Base-by-base conservation (phyloP, 352 stramenopile genomes). In the Nothophytophthora sp. region DNA sequence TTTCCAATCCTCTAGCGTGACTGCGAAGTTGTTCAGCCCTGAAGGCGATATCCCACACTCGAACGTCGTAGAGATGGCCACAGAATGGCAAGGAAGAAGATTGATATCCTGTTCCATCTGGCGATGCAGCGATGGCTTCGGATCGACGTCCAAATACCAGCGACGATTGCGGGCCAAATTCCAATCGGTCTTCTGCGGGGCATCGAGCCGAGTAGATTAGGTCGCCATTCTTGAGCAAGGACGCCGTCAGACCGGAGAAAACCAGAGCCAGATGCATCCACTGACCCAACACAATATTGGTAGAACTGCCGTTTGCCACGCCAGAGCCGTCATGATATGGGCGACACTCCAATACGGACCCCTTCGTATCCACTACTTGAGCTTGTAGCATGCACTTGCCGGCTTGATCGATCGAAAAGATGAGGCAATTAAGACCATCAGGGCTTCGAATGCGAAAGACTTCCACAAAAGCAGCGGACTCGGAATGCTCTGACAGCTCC, bases 251-350 rank as follows among this genome's bases (percentile, higher is more conserved):
- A 1, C 71, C 72, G 32, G 61, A 66, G 28, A 77, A 63, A 0
- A 90, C 73, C 13, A 87, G 19, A n/a, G 67, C 66, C 12, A 88
- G 35, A 50, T 90, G 78, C 18, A 72, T 20, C 78, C 78, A 90
- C 28, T 78, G 34, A 16, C 56, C 59, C 12, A 60, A 47, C 15
- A 40, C 25, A 22, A 63, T 27, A 46, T 30, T 51, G 10, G 39
- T 30, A 28, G 32, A 39, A 10, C 4, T 47, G n/a, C 30, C 13
- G 29, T 11, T 59, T 16, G 45, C 28, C 18, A 5, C 45, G 15
- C 6, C 29, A 38, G 16, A 9, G 18, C n/a, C 34, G 12, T 45
- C 39, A 45, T 35, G 16, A 37, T 27, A 44, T 23, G 29, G 33
- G 38, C 35, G 39, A 34, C 37, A 34, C 20, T 63, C 40, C 33